Conservation (phyloP, 2,329 filamentous ascomycete species). For the Arachnomyces sp. region DNA sequence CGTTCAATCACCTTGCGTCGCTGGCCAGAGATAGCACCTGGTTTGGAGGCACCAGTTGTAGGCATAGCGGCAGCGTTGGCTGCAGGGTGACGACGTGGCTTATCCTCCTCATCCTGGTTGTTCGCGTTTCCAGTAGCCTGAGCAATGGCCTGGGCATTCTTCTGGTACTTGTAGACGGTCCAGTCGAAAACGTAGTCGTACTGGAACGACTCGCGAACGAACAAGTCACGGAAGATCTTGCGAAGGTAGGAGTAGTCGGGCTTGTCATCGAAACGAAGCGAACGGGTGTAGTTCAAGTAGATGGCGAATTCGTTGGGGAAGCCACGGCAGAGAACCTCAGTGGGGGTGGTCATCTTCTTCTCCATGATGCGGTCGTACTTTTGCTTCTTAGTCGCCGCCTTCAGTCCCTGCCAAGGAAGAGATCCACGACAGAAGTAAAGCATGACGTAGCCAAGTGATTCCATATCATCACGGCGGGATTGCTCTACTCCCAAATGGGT, state of each 20-base stretch:
- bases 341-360: constrained; percentile 99
- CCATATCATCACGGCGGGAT: constrained; percentile 98
- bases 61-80: constrained; percentile 55
- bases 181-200: constrained; percentile 99
- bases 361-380: constrained; percentile 99
- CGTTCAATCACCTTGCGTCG: constrained; percentile 80
- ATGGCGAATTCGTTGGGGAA: constrained; percentile 99
- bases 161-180: constrained; percentile 99
- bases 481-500: constrained; percentile 97
- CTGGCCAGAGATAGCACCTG: constrained; percentile 64
- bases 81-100: constrained; percentile 59
- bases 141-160: constrained; percentile 92
- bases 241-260: constrained; percentile 98
- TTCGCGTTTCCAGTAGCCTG: constrained; percentile 63
- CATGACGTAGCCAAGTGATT: constrained; percentile 98
- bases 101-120: constrained; percentile 62
- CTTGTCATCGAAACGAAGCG: constrained; percentile 98
- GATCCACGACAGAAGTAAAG: constrained; percentile 99
- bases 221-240: constrained; percentile 99
- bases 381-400: constrained; percentile 99
- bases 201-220: constrained; percentile 98
- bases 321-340: constrained; percentile 95
- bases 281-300: constrained; percentile 98
- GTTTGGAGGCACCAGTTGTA: constrained; percentile 57
- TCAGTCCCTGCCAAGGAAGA: constrained; percentile 96